These are phyloP conservation scores for Mortierella antarctica DNA, from an alignment of 192 early-diverging fungal genomes.

Conservation along the genomic window DNA sequence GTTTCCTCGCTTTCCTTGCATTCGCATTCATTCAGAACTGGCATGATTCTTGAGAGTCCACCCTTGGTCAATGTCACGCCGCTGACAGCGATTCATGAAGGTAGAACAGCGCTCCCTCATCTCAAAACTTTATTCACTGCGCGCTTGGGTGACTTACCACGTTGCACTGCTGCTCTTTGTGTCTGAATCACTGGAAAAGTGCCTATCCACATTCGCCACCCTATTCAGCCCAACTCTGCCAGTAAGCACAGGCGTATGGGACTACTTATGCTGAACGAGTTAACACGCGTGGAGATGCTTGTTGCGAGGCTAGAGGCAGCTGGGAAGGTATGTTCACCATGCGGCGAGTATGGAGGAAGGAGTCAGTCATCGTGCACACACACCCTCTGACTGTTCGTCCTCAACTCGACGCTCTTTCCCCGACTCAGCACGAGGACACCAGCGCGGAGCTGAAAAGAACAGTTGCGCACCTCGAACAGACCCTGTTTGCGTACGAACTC, in stretches of 20 bases:
- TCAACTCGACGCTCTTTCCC: not conserved
- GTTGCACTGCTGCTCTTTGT: not conserved
- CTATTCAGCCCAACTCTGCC: slow-evolving; percentile 52
- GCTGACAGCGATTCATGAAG: slow-evolving; percentile 47
- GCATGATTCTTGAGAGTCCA: slow-evolving; percentile 51
- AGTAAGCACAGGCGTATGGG: slow-evolving; percentile 57
- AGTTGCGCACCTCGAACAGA: slow-evolving; percentile 40
- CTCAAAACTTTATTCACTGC: not conserved
- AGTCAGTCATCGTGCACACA: too few relatives aligned
- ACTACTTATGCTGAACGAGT: slow-evolving; percentile 53
- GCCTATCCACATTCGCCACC: slow-evolving; percentile 55
- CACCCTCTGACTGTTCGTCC: too few relatives aligned
- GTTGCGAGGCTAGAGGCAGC: slow-evolving; percentile 54
- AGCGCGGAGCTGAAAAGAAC: slow-evolving; percentile 21
- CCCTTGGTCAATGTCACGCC: slow-evolving; percentile 53
- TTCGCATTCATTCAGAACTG: slow-evolving; percentile 1
- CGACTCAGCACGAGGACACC: slow-evolving; percentile 32
- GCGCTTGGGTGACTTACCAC: too few relatives aligned
- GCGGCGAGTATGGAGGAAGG: too few relatives aligned
- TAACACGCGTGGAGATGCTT: slow-evolving; percentile 55
- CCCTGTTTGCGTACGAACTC: slow-evolving; percentile 23
- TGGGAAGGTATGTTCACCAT: slow-evolving; percentile 23
- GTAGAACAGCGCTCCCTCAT: slow-evolving; percentile 13
- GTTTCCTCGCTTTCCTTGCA: not conserved
- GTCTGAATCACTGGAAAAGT: slow-evolving; percentile 16